These are phyloP conservation scores for Lupinus albus DNA, from an alignment of 306 rosid genomes.

Conservation along the genomic window DNA sequence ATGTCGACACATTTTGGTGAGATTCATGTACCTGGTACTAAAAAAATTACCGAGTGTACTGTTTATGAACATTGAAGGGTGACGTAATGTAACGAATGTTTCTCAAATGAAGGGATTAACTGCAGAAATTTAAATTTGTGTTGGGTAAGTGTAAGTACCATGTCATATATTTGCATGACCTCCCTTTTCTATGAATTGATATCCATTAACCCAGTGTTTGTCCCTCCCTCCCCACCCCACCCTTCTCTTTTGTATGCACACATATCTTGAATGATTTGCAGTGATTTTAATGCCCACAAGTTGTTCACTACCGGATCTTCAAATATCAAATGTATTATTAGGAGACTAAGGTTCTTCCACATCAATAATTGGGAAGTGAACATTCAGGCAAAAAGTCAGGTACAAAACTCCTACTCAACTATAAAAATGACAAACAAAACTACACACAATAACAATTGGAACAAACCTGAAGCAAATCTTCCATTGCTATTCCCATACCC, in stretches of 20 bases:
- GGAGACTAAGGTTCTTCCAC: constrained; percentile 25
- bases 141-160: background rate
- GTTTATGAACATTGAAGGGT: background rate
- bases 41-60: background rate
- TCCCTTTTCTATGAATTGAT: background rate
- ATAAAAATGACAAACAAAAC: constrained; percentile 23
- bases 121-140: background rate
- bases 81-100: background rate
- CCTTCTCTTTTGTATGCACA: background rate
- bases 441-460: constrained; percentile 16
- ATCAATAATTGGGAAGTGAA: constrained; percentile 1
- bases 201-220: background rate
- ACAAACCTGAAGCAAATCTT: constrained; percentile 86
- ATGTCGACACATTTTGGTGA: background rate
- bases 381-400: constrained; percentile 19
- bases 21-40: background rate
- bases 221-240: background rate
- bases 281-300: constrained; percentile 20
- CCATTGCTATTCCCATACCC: constrained; percentile 75
- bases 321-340: background rate
- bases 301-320: constrained; percentile 17
- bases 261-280: constrained; percentile 18
- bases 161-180: constrained; percentile 1
- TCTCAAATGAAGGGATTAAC: background rate
- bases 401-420: background rate